phyloP scores from a whole-genome alignment of 352 stramenopile genomes.

The Phytophthora cajani region DNA sequence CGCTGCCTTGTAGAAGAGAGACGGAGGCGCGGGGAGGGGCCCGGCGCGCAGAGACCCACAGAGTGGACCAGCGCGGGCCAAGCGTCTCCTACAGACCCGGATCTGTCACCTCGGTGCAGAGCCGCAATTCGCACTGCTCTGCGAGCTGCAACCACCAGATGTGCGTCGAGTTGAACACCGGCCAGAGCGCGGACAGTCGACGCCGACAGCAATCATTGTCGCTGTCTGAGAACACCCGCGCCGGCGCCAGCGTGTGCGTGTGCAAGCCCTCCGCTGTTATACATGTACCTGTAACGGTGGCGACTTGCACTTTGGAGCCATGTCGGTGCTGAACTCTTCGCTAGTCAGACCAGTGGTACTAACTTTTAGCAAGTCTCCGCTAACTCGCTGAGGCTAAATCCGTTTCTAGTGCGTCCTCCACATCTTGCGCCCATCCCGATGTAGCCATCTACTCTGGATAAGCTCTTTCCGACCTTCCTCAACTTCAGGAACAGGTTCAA shows the following conservation, averaged over 20 bases:
- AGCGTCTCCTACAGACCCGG: constrained; percentile 24
- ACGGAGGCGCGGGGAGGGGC: constrained; percentile 21
- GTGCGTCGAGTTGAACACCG: not conserved
- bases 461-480: constrained; percentile 16
- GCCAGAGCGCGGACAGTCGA: not conserved
- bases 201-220: not conserved
- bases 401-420: constrained; percentile 15
- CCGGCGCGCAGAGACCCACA: constrained; percentile 16
- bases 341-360: constrained; percentile 12
- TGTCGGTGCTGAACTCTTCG: constrained; percentile 4
- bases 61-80: constrained; percentile 16
- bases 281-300: not conserved
- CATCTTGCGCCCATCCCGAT: constrained; percentile 7
- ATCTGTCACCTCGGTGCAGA: constrained; percentile 26
- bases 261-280: not conserved
- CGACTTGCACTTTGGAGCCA: not conserved
- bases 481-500: constrained; percentile 27
- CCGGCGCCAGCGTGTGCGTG: not conserved
- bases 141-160: constrained; percentile 9
- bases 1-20: constrained; percentile 29
- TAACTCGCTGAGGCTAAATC: not conserved
- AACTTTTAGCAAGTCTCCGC: constrained; percentile 4
- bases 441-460: constrained; percentile 32
- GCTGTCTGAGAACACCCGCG: not conserved
- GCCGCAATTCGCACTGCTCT: constrained; percentile 1